A percentile compares a stretch with the other conserved stretches of the same genome.
Conservation (phyloP, 1,284 basidiomycete genomes). For the Filobasidium uniguttulatum region DNA sequence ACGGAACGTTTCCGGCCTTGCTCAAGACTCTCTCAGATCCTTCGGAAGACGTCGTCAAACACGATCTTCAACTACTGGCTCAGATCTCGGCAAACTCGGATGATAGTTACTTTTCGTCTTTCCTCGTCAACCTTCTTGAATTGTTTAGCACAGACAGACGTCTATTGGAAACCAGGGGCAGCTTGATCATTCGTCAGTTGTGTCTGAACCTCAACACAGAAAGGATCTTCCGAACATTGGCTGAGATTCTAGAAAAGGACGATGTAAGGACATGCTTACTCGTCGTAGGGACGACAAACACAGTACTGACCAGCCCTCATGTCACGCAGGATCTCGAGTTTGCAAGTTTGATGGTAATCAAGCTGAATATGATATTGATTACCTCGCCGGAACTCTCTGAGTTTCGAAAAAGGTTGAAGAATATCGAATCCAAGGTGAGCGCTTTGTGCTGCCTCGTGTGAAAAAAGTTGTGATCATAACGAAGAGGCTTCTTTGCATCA, state of each 20-base stretch:
- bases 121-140: conserved; percentile 88
- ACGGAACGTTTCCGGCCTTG: conserved; percentile 88
- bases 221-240: conserved; percentile 86
- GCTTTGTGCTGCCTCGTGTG: conserved; percentile 1
- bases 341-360: conserved; percentile 92
- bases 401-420: conserved; percentile 83
- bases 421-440: conserved; percentile 75
- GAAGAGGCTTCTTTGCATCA: conserved; percentile 31
- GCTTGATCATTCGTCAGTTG: conserved; percentile 88
- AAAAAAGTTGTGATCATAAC: neutral
- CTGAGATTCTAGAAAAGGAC: conserved; percentile 94
- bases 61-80: conserved; percentile 86
- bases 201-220: conserved; percentile 92
- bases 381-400: conserved; percentile 91
- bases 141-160: conserved; percentile 89
- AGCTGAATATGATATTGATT: conserved; percentile 90
- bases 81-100: conserved; percentile 86
- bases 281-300: conserved; percentile 4
- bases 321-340: conserved; percentile 88
- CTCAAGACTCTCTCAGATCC: conserved; percentile 93
- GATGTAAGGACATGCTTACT: conserved; percentile 47
- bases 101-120: conserved; percentile 85
- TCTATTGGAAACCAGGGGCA: conserved; percentile 80
- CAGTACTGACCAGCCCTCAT: no score
- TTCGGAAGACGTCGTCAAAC: conserved; percentile 93